Conservation (phyloP, 345 rosid species). For the Eucalyptus marginata region DNA sequence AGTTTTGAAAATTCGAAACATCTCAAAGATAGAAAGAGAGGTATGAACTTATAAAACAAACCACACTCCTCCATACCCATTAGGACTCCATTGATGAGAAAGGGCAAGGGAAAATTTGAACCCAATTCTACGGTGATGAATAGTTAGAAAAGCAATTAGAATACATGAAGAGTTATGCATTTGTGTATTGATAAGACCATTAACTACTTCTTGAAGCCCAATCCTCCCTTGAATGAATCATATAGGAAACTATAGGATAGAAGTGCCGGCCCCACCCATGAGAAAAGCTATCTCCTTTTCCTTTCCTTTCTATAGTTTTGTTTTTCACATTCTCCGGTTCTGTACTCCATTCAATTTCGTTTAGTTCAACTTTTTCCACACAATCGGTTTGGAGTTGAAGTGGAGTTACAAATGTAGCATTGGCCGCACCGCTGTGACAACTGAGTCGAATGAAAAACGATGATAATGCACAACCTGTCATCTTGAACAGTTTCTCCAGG, state of each 20-base stretch:
- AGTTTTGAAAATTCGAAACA: background rate
- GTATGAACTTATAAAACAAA: too few relatives aligned
- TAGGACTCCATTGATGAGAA: background rate
- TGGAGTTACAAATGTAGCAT: background rate
- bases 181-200: background rate
- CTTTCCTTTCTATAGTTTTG: background rate
- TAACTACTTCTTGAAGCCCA: background rate
- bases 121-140: background rate
- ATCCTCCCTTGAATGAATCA: background rate
- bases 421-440: background rate
- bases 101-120: background rate
- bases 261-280: background rate
- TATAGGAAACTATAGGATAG: background rate
- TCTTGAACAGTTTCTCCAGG: background rate
- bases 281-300: background rate
- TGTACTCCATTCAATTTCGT: background rate
- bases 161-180: fast-evolving
- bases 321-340: background rate
- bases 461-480: background rate
- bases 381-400: background rate
- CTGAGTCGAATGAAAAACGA: background rate
- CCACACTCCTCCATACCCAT: fast-evolving
- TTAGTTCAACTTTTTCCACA: background rate
- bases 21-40: background rate
- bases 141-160: too few relatives aligned